Evolutionary conservation across 306 rosid genomes (phyloP).

Genomic region (Corylus heterophylla): DNA sequence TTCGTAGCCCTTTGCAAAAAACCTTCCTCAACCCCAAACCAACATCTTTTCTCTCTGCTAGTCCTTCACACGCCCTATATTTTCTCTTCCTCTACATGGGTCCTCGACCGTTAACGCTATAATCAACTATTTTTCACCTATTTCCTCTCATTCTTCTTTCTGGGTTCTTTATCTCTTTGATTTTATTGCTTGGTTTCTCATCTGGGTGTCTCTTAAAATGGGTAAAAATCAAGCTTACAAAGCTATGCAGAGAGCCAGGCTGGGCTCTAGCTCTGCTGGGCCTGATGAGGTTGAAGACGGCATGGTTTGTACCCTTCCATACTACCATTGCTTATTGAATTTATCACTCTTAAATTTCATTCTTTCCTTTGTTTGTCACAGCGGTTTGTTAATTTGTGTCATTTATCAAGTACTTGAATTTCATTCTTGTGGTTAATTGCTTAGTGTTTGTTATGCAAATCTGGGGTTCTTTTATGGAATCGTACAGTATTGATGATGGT

Average conservation of each 20-base stretch:
- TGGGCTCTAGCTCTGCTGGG: conserved; percentile 84
- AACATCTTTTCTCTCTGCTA: neutral
- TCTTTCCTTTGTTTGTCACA: neutral
- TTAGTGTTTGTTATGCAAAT: neutral
- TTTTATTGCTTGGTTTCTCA: neutral
- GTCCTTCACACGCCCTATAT: neutral
- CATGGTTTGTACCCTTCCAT: conserved; percentile 99
- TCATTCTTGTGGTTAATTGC: neutral
- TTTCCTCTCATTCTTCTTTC: neutral
- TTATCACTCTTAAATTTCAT: neutral
- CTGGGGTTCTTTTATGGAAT: neutral
- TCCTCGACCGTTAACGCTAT: neutral
- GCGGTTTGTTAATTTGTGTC: neutral
- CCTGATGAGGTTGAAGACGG: conserved; percentile 97
- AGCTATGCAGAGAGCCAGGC: conserved; percentile 95
- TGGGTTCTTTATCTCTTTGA: neutral
- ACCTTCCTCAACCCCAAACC: neutral
- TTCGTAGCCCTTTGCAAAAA: neutral
- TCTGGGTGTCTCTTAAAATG: conserved; percentile 41
- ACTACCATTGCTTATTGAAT: conserved; percentile 18
- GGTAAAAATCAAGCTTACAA: conserved; percentile 98
- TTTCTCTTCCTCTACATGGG: conserved; percentile 1
- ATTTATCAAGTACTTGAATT: neutral
- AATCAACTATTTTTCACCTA: neutral
- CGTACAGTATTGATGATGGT: neutral